phyloP scores from a whole-genome alignment of 441 rosid species.

The Metrosideros polymorpha region DNA sequence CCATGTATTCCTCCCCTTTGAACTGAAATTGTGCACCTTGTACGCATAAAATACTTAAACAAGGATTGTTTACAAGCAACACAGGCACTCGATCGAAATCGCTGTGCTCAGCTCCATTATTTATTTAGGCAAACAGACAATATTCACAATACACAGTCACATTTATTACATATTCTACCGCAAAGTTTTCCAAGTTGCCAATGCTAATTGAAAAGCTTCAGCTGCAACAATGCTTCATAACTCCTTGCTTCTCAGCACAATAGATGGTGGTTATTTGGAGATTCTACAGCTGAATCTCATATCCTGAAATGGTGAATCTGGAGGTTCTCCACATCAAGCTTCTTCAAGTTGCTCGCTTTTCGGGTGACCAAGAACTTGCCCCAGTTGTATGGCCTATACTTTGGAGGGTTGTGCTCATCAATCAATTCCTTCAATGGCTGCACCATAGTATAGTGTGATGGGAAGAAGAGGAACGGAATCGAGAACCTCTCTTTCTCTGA shows the following conservation, averaged over 20 bases:
- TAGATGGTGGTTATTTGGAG: neutral
- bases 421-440: conserved; percentile 35
- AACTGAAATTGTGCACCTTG: neutral
- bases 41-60: neutral
- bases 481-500: conserved; percentile 38
- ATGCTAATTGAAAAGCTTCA: neutral
- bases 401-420: conserved; percentile 23
- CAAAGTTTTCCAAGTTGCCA: neutral
- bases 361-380: conserved; percentile 46
- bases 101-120: neutral
- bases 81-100: neutral
- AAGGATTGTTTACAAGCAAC: neutral
- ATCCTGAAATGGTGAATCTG: conserved; percentile 46
- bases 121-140: neutral
- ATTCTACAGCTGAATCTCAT: neutral
- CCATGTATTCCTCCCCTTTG: neutral
- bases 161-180: neutral
- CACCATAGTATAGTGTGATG: conserved; percentile 23
- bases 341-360: conserved; percentile 50
- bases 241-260: neutral
- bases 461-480: conserved; percentile 36
- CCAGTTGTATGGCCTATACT: conserved; percentile 44
- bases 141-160: neutral
- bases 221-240: neutral
- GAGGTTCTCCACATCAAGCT: conserved; percentile 44